These are phyloP conservation scores for Aurifilum marmelostoma DNA, from an alignment of 2,329 filamentous ascomycete genomes.

Conservation along the genomic window DNA sequence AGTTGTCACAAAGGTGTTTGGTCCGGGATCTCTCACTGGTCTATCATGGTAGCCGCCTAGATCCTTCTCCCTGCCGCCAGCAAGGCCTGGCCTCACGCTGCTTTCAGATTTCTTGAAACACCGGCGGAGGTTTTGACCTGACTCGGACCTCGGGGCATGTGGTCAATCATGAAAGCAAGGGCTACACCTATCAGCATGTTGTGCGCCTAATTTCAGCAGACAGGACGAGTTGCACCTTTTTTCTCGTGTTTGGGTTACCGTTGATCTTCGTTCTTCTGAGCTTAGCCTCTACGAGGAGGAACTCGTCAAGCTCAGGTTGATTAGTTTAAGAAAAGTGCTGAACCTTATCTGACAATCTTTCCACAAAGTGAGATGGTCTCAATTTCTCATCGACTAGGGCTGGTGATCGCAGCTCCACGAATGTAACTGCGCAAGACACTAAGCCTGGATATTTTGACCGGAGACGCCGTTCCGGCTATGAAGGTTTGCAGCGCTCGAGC, in stretches of 20 bases:
- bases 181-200: conserved; percentile 61
- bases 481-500: no score
- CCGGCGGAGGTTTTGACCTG: conserved; percentile 55
- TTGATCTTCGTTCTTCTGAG: no score
- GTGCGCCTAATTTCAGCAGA: conserved; percentile 35
- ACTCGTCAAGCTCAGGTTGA: no score
- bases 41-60: conserved; percentile 55
- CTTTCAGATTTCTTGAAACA: conserved; percentile 55
- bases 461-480: neutral
- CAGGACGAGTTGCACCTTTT: neutral
- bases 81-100: conserved; percentile 53
- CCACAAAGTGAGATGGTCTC: neutral
- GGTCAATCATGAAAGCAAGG: conserved; percentile 47
- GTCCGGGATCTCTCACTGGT: conserved; percentile 57
- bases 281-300: no score
- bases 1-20: conserved; percentile 47
- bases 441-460: neutral
- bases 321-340: no score
- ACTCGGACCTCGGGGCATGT: conserved; percentile 44
- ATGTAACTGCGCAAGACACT: neutral
- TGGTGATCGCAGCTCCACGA: neutral
- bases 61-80: conserved; percentile 56
- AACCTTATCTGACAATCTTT: neutral
- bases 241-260: no score
- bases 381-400: neutral